Evolutionary conservation across 495 filamentous ascomycete genomes (phyloP).

Genomic region (Penicillium bovifimosum): DNA sequence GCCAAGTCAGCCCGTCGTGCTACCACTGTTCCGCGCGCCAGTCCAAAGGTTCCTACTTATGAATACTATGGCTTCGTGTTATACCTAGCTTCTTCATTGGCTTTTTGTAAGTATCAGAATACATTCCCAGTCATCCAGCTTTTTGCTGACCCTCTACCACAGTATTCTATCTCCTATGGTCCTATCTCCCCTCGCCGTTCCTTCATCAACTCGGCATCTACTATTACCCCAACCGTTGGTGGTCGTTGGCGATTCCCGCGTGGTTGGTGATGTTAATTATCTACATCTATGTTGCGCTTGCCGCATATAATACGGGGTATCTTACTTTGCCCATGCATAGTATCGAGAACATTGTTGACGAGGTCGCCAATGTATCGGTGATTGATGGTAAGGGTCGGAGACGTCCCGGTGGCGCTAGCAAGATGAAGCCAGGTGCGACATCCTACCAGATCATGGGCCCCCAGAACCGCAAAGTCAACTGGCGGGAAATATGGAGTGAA

Average conservation of each 20-base stretch:
- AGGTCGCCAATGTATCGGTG: slow-evolving; percentile 77
- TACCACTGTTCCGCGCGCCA: slow-evolving; percentile 76
- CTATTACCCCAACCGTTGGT: slow-evolving; percentile 98
- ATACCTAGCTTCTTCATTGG: slow-evolving; percentile 75
- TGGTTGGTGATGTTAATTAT: slow-evolving; percentile 85
- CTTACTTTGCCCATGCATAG: slow-evolving; percentile 75
- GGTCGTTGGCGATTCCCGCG: slow-evolving; percentile 84
- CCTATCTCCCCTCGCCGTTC: slow-evolving; percentile 85
- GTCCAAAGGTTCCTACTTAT: slow-evolving; percentile 92
- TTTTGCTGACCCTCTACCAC: background rate
- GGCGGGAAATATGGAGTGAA: slow-evolving; percentile 78
- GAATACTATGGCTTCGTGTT: slow-evolving; percentile 99
- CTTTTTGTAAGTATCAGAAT: slow-evolving; percentile 50
- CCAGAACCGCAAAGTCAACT: slow-evolving; percentile 51
- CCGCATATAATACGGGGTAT: slow-evolving; percentile 83
- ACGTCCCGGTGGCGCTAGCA: slow-evolving; percentile 37
- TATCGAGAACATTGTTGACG: slow-evolving; percentile 89
- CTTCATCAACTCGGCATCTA: slow-evolving; percentile 89
- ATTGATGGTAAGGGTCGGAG: slow-evolving; percentile 67
- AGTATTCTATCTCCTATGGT: slow-evolving; percentile 90
- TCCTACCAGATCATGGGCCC: slow-evolving; percentile 45
- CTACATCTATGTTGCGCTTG: slow-evolving; percentile 92
- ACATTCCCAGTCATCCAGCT: background rate
- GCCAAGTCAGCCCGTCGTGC: slow-evolving; percentile 58
- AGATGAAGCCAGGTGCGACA: slow-evolving; percentile 43